Percentiles rank a stretch among this genome's conserved stretches.
phyloP scores from a whole-genome alignment of 2,329 filamentous ascomycete species.

The Aurifilum marmelostoma region DNA sequence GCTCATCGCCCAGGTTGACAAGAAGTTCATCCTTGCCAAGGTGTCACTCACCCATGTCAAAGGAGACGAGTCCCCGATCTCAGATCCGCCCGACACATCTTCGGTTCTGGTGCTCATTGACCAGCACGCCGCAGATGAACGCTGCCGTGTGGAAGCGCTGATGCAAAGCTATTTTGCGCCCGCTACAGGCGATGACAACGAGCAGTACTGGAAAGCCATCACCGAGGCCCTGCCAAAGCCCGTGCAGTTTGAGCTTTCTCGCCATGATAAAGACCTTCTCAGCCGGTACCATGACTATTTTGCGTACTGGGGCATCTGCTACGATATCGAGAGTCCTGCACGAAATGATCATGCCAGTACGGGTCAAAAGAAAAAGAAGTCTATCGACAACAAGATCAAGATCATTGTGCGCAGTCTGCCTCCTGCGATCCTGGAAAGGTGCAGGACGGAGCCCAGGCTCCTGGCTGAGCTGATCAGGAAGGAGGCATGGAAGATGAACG shows the following conservation, averaged over 20 bases:
- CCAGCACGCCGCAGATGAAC: constrained; percentile 93
- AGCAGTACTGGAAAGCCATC: constrained; percentile 31
- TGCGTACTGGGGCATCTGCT: constrained; percentile 73
- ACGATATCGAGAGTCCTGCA: constrained; percentile 42
- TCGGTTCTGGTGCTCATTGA: constrained; percentile 74
- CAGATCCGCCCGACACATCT: constrained; percentile 2
- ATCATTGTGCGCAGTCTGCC: constrained; percentile 56
- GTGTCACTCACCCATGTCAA: constrained; percentile 41
- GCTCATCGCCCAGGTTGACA: constrained; percentile 82
- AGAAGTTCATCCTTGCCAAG: constrained; percentile 82
- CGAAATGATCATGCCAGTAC: neutral
- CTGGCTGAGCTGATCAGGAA: constrained; percentile 74
- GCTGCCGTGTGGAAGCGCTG: constrained; percentile 76
- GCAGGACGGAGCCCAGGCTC: constrained; percentile 70
- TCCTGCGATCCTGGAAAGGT: constrained; percentile 74
- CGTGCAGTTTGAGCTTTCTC: constrained; percentile 67
- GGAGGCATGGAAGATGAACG: constrained; percentile 71
- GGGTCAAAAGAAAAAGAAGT: constrained; percentile 1
- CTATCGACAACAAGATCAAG: constrained; percentile 30
- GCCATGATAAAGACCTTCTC: constrained; percentile 64
- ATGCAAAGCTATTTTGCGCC: constrained; percentile 56
- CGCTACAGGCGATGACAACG: constrained; percentile 15
- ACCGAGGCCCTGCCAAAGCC: constrained; percentile 52
- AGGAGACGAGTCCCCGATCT: constrained; percentile 25
- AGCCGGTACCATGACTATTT: constrained; percentile 60